phyloP scores from a whole-genome alignment of 1,284 basidiomycete genomes.

The Malassezia sympodialis region DNA sequence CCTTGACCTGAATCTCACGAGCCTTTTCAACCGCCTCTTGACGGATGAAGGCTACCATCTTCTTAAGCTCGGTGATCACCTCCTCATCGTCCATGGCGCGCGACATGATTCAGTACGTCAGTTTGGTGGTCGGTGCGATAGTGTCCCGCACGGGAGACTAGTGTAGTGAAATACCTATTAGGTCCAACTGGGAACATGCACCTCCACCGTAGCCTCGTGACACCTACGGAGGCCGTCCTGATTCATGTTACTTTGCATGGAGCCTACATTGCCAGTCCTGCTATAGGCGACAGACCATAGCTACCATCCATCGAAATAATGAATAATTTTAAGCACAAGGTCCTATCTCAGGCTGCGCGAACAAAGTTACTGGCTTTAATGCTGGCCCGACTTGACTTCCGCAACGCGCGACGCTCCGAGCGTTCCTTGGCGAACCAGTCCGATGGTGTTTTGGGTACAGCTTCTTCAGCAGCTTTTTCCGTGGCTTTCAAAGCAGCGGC shows the following conservation, averaged over 20 bases:
- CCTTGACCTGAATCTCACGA: conserved; percentile 47
- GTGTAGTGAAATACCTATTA: neutral
- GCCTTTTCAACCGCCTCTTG: conserved; percentile 48
- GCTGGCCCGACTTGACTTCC: conserved; percentile 30
- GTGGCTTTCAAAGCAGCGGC: neutral
- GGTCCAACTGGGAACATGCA: neutral
- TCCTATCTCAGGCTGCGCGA: conserved; percentile 20
- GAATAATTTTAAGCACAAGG: neutral
- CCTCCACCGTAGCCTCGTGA: conserved; percentile 4
- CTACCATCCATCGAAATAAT: neutral
- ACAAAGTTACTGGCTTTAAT: conserved; percentile 44
- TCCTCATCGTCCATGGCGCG: conserved; percentile 84
- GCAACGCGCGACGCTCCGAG: conserved; percentile 15
- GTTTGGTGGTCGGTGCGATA: conserved; percentile 12
- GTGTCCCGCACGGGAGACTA: conserved; percentile 7
- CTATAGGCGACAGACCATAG: neutral
- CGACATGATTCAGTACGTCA: conserved; percentile 31
- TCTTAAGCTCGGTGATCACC: conserved; percentile 93
- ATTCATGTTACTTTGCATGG: too few species aligned
- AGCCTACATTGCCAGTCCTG: neutral
- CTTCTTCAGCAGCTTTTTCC: conserved; percentile 19
- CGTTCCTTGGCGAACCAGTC: conserved; percentile 3
- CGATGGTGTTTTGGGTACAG: conserved; percentile 17
- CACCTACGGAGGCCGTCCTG: neutral
- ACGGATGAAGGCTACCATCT: conserved; percentile 60